phyloP scores from a whole-genome alignment of 768 basidiomycete genomes.

The Rhodosporidiobolus sp. region DNA sequence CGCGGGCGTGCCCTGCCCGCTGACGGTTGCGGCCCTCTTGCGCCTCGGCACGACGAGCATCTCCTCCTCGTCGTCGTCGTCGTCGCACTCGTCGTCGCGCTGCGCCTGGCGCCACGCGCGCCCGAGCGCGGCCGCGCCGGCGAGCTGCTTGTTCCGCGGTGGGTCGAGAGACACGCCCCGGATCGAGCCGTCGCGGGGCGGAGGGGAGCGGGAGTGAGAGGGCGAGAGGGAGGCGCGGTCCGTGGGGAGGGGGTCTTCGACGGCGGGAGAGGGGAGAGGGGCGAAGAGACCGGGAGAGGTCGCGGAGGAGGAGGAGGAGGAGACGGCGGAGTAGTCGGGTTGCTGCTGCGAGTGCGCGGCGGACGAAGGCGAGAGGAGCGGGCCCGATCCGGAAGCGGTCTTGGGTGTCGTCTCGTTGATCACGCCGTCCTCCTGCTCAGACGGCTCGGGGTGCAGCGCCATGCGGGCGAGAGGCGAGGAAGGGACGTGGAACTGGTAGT shows the following conservation, averaged over 20 bases:
- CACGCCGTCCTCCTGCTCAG: neutral
- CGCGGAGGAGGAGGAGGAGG: neutral
- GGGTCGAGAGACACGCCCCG: constrained; percentile 11
- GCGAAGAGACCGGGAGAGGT: neutral
- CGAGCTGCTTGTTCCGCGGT: constrained; percentile 1
- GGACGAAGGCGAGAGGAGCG: neutral
- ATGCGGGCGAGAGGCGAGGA: neutral
- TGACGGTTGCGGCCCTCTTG: constrained; percentile 19
- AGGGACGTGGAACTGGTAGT: neutral
- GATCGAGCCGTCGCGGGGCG: constrained; percentile 15
- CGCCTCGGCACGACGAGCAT: constrained; percentile 28
- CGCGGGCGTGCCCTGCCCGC: neutral
- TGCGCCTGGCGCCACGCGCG: neutral
- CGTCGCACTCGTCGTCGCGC: constrained; percentile 6
- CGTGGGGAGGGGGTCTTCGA: neutral
- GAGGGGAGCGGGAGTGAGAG: neutral
- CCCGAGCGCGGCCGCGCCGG: neutral
- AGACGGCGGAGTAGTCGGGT: neutral
- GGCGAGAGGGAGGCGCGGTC: neutral
- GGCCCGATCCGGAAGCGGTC: neutral
- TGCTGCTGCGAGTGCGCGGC: neutral
- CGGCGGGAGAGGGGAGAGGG: neutral
- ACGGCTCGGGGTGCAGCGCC: neutral
- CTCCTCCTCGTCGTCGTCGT: constrained; percentile 24
- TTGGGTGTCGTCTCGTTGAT: neutral